Percentiles rank a stretch among this genome's conserved stretches.
These are phyloP conservation scores for Fulvia fulva DNA, from an alignment of 2,329 filamentous ascomycete genomes.

Conservation along the genomic window DNA sequence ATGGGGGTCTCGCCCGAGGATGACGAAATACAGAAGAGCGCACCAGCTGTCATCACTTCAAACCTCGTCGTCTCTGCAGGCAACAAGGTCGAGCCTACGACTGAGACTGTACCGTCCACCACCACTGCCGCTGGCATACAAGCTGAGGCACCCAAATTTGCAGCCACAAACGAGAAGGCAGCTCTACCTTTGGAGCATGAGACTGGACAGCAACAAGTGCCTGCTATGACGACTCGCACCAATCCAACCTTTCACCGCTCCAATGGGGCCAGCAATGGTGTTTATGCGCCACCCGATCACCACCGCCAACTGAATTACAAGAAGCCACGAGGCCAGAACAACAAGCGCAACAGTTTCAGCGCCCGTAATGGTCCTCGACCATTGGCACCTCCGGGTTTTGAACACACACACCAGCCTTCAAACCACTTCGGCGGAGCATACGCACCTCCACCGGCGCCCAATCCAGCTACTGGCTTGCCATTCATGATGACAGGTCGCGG, in stretches of 20 bases:
- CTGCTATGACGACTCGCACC: neutral
- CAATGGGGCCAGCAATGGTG: neutral
- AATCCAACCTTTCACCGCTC: neutral
- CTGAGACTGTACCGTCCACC: neutral
- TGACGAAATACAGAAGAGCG: neutral
- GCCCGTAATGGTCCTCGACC: neutral
- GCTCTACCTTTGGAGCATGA: neutral
- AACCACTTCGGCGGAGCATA: neutral
- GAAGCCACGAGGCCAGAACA: neutral
- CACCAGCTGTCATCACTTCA: neutral
- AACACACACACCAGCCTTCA: neutral
- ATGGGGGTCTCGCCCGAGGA: neutral
- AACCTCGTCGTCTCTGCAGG: neutral
- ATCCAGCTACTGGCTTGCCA: neutral
- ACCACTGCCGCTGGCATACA: neutral
- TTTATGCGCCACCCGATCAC: neutral
- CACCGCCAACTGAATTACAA: neutral
- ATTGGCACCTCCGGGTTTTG: neutral
- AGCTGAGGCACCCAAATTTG: neutral
- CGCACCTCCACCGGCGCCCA: neutral
- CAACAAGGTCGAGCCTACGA: neutral
- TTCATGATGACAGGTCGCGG: neutral
- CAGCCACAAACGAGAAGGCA: neutral
- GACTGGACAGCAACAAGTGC: neutral
- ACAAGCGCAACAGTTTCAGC: conserved; percentile 7